Base-by-base conservation (phyloP, 2,329 filamentous ascomycete genomes). In the Verticillium longisporum region DNA sequence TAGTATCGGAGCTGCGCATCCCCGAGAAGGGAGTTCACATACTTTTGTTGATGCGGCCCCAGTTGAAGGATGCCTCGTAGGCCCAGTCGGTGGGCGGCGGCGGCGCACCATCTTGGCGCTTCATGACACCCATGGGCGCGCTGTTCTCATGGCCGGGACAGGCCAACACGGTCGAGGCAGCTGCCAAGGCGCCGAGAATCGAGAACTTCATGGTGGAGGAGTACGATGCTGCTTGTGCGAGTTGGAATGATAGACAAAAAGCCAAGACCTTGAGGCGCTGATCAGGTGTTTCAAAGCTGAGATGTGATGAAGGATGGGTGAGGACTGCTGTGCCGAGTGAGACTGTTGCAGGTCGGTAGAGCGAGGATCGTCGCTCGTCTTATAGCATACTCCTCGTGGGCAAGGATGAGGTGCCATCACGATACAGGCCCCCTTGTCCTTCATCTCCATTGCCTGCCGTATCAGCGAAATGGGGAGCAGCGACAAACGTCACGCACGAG, bases 1-100 rank as follows among this genome's bases (percentile, higher is more conserved):
- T 36, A 21, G 18, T 21, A 21, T 21, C 18, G 18, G 18, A 60
- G 18, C 18, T 21, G 18, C 18, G 18, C 18, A 21, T 21, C 18
- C 18, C 18, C 18, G 38, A 11, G 6, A 31, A 26, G 15, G 32
- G 10, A 21, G 10, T 14, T 15, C 5, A 34, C 62, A 59, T 31
- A 62, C 62, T 56, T 21, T 61, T 53, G 26, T 62, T 61, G 37
- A 62, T 57, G 5, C 62, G 61, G 10, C 61, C 61, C 62, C 62
- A 64, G 31, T 64, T 64, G 45, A 62, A 62, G 3, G 62, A 61
- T 26, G 62, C 61, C 45, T 64, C 62, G 21, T 64, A 64, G 4
- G 59, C 59, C 62, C 62, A 64, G 61, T 64, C 62, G 7, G 61
- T 50, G 2, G 45, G 21, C 1, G 62, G 58, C 13, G 15, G 34